Base-by-base conservation (phyloP, 1,139 yeast genomes). In the Suhomyces panamericanus region DNA sequence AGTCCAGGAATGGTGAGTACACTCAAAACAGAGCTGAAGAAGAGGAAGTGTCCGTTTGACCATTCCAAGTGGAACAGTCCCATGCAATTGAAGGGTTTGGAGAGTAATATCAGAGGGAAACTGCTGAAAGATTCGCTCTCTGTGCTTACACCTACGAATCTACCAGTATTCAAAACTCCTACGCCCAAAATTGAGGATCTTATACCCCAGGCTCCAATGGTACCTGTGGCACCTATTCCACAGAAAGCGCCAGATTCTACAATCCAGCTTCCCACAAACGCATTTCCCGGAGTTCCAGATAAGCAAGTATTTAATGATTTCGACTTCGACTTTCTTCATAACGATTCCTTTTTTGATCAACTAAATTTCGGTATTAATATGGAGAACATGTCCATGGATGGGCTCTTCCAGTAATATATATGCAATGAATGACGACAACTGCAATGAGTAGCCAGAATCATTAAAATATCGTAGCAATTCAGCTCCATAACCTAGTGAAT, bases 321-420 rank as follows among this genome's bases (percentile, higher is more conserved):
- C 45, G 69, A 69, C 47, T 62, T 70, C 41, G 74, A 69, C 38
- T 63, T 69, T 43, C 55, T 70, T 34, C 62, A 60, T 35, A 69
- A 65, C 46, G 68, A 67, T 22, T 50, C 49, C 22, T 52, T 64
- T 35, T 51, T 63, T 41, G 60, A 52, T 20, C 61, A 55, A 40
- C 49, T 57, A 24, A 52, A 48, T 31, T 47, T 47, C 20, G 50
- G 47, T 3, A 49, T 48, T 8, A 50, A 47, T 35, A 42, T 50
- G 38, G 50, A 47, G 39, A 47, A 38, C 31, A 45, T 50, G 32
- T 28, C 48, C 14, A 37, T 52, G 33, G 58, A 54, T 32, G 39
- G 39, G 11, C 24, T 28, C 12, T 27, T 36, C 33, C 39, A 36
- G 24, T 36, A 24, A 34, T 14, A n/a, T 34, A 13, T 10, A 34